phyloP scores from a whole-genome alignment of 257 asterid species.

The Primulina tabacum region DNA sequence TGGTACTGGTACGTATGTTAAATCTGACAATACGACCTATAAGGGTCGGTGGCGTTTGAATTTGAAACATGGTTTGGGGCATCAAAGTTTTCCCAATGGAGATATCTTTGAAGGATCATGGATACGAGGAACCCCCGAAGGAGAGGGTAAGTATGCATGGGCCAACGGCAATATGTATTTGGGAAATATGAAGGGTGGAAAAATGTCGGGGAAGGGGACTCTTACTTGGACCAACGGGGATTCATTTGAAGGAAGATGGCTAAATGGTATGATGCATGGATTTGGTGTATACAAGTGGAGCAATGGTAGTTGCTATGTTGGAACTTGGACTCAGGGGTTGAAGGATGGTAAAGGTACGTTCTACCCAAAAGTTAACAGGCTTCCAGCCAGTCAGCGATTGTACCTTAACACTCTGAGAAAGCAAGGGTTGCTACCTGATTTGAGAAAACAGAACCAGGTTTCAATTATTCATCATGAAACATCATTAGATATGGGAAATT shows the following conservation, averaged over 20 bases:
- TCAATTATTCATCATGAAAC: constrained; percentile 58
- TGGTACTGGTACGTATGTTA: constrained; percentile 65
- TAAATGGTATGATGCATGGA: constrained; percentile 82
- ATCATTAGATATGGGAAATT: constrained; percentile 53
- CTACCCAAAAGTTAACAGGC: constrained; percentile 72
- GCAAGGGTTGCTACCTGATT: constrained; percentile 81
- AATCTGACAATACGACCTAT: constrained; percentile 45
- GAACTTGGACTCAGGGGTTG: constrained; percentile 87
- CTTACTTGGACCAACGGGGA: constrained; percentile 88
- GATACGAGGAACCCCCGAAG: constrained; percentile 91
- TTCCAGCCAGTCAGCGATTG: constrained; percentile 62
- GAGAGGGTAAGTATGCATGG: constrained; percentile 94
- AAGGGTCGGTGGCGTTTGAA: constrained; percentile 84
- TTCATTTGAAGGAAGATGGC: constrained; percentile 82
- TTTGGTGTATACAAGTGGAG: constrained; percentile 84
- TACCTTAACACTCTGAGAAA: constrained; percentile 79
- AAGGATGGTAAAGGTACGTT: constrained; percentile 95
- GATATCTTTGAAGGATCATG: constrained; percentile 87
- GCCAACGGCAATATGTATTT: constrained; percentile 74
- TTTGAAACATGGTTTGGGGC: constrained; percentile 91
- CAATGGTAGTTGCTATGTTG: constrained; percentile 77
- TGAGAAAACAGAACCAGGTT: constrained; percentile 66
- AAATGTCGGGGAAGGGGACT: constrained; percentile 90
- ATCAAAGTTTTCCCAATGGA: constrained; percentile 71
- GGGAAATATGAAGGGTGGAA: constrained; percentile 85